Evolutionary conservation across 257 asterid genomes (phyloP).

Genomic region (Plectranthus barbatus): DNA sequence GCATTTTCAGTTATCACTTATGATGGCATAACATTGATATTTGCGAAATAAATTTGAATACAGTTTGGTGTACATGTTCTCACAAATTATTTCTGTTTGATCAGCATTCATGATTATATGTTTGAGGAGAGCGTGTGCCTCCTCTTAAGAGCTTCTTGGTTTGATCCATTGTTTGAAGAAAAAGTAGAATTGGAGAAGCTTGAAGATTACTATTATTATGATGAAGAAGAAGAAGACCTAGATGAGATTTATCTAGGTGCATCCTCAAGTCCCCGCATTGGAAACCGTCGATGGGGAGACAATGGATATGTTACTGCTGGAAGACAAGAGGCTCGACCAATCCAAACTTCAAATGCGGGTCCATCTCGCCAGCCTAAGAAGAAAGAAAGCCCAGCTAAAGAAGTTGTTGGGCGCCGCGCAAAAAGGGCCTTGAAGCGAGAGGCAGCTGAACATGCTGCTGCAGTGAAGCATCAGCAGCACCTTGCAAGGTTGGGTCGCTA

Average conservation of each 20-base stretch:
- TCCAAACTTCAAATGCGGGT: constrained; percentile 38
- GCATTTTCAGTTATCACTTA: neutral
- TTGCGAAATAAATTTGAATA: neutral
- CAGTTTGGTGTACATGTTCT: neutral
- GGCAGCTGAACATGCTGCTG: constrained; percentile 73
- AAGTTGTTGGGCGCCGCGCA: constrained; percentile 71
- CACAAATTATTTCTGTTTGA: neutral
- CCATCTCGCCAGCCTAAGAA: constrained; percentile 62
- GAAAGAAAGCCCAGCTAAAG: constrained; percentile 44
- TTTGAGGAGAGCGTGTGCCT: constrained; percentile 89
- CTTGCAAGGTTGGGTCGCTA: constrained; percentile 49
- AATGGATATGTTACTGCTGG: constrained; percentile 78
- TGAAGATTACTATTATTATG: constrained; percentile 43
- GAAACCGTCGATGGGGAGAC: constrained; percentile 81
- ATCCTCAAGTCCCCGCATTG: constrained; percentile 50
- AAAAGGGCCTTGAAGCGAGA: constrained; percentile 72
- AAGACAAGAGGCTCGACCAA: constrained; percentile 76
- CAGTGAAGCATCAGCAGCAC: constrained; percentile 59
- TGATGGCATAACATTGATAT: neutral
- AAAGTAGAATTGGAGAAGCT: constrained; percentile 43
- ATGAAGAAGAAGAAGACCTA: constrained; percentile 48
- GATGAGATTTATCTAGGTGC: constrained; percentile 45
- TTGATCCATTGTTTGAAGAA: constrained; percentile 56
- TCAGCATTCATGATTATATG: constrained; percentile 77
- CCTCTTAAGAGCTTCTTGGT: constrained; percentile 90